phyloP scores from a whole-genome alignment of 495 filamentous ascomycete species.

The Annulohypoxylon maeteangense region DNA sequence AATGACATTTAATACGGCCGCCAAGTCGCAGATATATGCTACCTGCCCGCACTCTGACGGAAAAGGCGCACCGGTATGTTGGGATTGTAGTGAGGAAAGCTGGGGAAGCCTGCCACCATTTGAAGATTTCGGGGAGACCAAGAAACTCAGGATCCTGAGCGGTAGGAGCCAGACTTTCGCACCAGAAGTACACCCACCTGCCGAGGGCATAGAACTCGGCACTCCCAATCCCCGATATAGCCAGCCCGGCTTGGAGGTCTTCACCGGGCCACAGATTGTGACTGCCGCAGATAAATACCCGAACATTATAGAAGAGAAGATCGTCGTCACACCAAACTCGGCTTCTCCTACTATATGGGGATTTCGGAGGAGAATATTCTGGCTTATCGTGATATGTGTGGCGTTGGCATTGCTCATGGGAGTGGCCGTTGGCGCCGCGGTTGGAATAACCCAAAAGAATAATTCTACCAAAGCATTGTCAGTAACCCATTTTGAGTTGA shows the following conservation, averaged over 20 bases:
- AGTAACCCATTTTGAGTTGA: conserved; percentile 1
- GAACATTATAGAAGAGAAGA: conserved; percentile 2
- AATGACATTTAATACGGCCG: conserved; percentile 12
- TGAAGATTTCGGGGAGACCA: conserved; percentile 1
- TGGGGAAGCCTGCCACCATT: conserved; percentile 6
- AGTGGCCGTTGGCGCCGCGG: conserved; percentile 33
- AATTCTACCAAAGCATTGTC: conserved; percentile 13
- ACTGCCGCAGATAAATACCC: conserved; percentile 18
- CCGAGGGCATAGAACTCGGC: conserved; percentile 37
- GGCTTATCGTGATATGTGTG: conserved; percentile 21
- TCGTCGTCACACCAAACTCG: not conserved
- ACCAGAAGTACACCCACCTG: conserved; percentile 25
- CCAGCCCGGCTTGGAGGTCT: conserved; percentile 33
- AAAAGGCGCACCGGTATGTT: conserved; percentile 29
- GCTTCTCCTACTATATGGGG: conserved; percentile 11
- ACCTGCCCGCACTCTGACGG: conserved; percentile 28
- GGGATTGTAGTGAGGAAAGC: conserved; percentile 39
- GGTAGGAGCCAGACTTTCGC: conserved; percentile 10
- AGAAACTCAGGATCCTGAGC: conserved; percentile 20
- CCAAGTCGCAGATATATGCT: not conserved
- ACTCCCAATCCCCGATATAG: conserved; percentile 8
- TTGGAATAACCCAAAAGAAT: conserved; percentile 34
- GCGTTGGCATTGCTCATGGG: conserved; percentile 18
- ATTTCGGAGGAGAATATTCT: conserved; percentile 19
- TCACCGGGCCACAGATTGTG: conserved; percentile 12